Evolutionary conservation across 2,329 filamentous ascomycete genomes (phyloP).

Genomic region (Xylaria sp.): DNA sequence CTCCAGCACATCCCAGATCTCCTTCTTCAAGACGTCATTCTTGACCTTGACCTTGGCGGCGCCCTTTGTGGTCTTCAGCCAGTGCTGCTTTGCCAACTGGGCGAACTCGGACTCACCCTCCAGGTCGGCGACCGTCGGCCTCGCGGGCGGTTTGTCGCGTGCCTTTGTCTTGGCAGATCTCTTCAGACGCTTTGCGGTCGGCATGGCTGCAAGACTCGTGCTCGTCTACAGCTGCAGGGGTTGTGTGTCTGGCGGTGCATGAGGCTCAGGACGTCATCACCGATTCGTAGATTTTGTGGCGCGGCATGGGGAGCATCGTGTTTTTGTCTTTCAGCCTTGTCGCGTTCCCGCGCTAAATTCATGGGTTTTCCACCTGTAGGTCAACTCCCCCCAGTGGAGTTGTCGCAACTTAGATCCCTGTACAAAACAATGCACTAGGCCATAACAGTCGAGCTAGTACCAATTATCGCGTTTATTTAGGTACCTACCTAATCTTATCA

Average conservation of each 20-base stretch:
- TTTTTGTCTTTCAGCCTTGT: conserved; percentile 42
- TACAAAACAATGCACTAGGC: not conserved
- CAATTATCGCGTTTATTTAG: not conserved
- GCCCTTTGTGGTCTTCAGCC: conserved; percentile 75
- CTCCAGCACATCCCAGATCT: conserved; percentile 90
- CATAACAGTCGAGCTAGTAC: not conserved
- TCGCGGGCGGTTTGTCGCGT: conserved; percentile 57
- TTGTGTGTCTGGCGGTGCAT: conserved; percentile 25
- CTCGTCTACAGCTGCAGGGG: conserved; percentile 18
- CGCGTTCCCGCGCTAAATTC: conserved; percentile 37
- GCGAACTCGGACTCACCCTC: conserved; percentile 78
- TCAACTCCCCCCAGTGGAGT: not conserved
- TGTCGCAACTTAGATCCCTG: conserved; percentile 1
- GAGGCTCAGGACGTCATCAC: conserved; percentile 28
- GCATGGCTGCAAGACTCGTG: conserved; percentile 56
- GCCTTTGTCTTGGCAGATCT: conserved; percentile 58
- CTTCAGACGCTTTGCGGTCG: conserved; percentile 68
- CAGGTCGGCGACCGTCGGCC: conserved; percentile 74
- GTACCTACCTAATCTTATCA: conserved; percentile 17
- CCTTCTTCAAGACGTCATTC: conserved; percentile 84
- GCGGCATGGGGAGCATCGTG: conserved; percentile 31
- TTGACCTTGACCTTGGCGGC: conserved; percentile 76
- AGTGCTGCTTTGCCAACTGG: conserved; percentile 83
- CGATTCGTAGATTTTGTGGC: conserved; percentile 31
- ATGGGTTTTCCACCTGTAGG: not conserved